phyloP scores from a whole-genome alignment of 192 early-diverging fungal species.

The Mortierella claussenii region DNA sequence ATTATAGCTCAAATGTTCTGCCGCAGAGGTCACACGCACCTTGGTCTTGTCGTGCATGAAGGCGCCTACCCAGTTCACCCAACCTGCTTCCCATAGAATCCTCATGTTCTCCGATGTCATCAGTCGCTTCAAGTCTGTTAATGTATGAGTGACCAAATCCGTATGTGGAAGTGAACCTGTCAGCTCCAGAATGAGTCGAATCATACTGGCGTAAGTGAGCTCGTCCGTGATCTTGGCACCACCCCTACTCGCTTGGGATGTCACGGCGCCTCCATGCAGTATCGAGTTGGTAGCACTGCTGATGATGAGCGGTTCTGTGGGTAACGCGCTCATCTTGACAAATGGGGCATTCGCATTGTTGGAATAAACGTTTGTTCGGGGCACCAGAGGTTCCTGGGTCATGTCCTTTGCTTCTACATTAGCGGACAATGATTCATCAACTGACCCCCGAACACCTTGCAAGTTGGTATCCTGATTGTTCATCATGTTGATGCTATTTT shows the following conservation, averaged over 20 bases:
- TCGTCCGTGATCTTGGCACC: constrained; percentile 52
- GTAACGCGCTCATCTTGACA: constrained; percentile 30
- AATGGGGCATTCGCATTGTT: constrained; percentile 23
- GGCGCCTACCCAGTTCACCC: constrained; percentile 50
- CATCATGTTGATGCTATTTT: neutral
- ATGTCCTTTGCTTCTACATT: neutral
- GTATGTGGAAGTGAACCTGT: constrained; percentile 40
- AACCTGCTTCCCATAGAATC: constrained; percentile 52
- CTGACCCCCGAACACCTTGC: neutral
- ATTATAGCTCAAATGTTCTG: constrained; percentile 45
- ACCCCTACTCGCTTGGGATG: constrained; percentile 13
- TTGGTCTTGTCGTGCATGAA: constrained; percentile 40
- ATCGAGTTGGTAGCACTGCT: constrained; percentile 6
- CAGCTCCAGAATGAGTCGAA: constrained; percentile 48
- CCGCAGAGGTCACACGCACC: constrained; percentile 42
- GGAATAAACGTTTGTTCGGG: constrained; percentile 19
- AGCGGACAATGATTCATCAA: neutral
- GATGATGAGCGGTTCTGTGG: constrained; percentile 26
- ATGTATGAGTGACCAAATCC: constrained; percentile 50
- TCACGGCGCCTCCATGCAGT: neutral
- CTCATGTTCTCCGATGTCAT: constrained; percentile 55
- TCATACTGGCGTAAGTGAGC: constrained; percentile 50
- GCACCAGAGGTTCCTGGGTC: neutral
- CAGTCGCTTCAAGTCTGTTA: constrained; percentile 54
- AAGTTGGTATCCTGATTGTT: neutral